phyloP scores from a whole-genome alignment of 192 early-diverging fungal genomes.

The Coemansia sp. region DNA sequence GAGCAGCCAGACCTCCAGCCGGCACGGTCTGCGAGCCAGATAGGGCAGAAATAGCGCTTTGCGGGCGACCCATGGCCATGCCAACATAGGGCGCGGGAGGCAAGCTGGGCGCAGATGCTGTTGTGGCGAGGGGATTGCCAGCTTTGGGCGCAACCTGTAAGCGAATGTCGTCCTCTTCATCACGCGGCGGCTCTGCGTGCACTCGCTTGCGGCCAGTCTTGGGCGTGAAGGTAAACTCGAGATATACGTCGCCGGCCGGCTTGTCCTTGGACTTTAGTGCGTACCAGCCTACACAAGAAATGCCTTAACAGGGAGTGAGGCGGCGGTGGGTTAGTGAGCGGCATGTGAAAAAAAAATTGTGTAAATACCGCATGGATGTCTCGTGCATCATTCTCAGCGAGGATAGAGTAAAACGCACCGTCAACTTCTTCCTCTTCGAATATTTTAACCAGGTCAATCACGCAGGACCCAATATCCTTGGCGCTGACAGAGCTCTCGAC shows the following conservation, averaged over 20 bases:
- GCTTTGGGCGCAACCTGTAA: conserved; percentile 20
- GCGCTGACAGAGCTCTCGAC: conserved; percentile 36
- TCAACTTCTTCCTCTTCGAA: conserved; percentile 56
- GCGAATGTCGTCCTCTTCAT: conserved; percentile 23
- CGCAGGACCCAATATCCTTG: conserved; percentile 47
- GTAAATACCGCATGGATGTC: not conserved
- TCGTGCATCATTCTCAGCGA: not conserved
- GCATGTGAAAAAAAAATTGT: not conserved
- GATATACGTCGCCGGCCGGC: conserved; percentile 48
- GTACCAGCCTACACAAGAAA: conserved; percentile 49
- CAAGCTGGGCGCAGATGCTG: conserved; percentile 32
- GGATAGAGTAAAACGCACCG: conserved; percentile 19
- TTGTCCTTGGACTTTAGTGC: conserved; percentile 45
- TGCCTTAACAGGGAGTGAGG: not conserved
- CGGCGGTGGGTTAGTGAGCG: not conserved
- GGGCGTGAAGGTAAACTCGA: conserved; percentile 54
- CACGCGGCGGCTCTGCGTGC: conserved; percentile 1
- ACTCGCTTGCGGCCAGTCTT: conserved; percentile 35
- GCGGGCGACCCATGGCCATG: conserved; percentile 2
- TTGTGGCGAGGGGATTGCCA: conserved; percentile 4
- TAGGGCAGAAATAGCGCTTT: not conserved
- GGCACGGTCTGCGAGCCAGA: conserved; percentile 1
- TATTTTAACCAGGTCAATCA: conserved; percentile 46
- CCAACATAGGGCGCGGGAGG: conserved; percentile 4
- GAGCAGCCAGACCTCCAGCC: not conserved